Evolutionary conservation across 371 early-diverging fungal species (phyloP).

Genomic region (Rhizopus stolonifer): DNA sequence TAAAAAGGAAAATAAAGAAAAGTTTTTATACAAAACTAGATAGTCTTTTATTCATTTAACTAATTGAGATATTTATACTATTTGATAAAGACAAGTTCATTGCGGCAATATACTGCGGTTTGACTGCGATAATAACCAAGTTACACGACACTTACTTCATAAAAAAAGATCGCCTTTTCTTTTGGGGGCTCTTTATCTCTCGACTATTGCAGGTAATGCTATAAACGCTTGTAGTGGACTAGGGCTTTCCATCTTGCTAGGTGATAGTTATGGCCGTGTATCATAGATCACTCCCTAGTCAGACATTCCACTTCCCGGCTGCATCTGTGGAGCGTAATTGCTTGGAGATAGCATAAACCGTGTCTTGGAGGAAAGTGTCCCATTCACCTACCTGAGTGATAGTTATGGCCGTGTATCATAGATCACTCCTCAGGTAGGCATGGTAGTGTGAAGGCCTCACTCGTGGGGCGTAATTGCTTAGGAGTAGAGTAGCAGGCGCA

Average conservation of each 20-base stretch:
- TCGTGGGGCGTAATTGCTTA: constrained; percentile 9
- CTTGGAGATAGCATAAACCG: constrained; percentile 7
- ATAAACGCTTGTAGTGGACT: not conserved
- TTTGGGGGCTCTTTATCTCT: not conserved
- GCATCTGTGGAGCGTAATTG: constrained; percentile 10
- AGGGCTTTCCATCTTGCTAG: constrained; percentile 6
- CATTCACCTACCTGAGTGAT: constrained; percentile 7
- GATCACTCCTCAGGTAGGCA: constrained; percentile 8
- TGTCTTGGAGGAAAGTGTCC: not conserved
- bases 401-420: constrained; percentile 15
- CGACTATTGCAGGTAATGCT: not conserved
- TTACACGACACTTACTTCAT: too few relatives aligned
- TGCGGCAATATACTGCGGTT: too few relatives aligned
- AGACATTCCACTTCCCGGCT: constrained; percentile 2
- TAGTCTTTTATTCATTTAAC: not conserved
- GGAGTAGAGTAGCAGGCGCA: too few relatives aligned
- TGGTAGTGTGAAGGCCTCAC: constrained; percentile 3
- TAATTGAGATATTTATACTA: too few relatives aligned
- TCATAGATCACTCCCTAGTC: constrained; percentile 12
- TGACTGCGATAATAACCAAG: too few relatives aligned
- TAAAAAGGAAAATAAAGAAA: too few relatives aligned
- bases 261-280: too few relatives aligned
- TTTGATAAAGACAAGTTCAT: too few relatives aligned
- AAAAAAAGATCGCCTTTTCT: too few relatives aligned
- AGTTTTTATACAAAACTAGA: too few relatives aligned